A percentile compares a stretch with the other conserved stretches of the same genome.
phyloP scores from a whole-genome alignment of 2,329 filamentous ascomycete species.

The Hypoxylon sp. region DNA sequence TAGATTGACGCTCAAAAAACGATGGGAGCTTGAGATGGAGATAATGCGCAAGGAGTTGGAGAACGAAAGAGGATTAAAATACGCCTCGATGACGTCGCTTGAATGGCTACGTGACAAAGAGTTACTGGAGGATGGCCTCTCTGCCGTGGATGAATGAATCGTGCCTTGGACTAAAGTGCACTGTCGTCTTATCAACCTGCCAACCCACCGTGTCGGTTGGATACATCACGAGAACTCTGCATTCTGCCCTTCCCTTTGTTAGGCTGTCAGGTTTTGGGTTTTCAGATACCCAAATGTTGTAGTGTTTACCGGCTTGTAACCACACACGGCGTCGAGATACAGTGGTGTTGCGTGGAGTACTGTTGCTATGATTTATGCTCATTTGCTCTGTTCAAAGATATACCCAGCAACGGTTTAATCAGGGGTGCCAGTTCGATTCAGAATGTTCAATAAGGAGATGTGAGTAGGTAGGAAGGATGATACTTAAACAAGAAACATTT shows the following conservation, averaged over 20 bases:
- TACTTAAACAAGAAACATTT: constrained; percentile 9
- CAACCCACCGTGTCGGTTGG: neutral
- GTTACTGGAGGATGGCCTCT: constrained; percentile 40
- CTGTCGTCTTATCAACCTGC: constrained; percentile 1
- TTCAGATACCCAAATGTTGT: constrained; percentile 10
- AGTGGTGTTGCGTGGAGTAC: constrained; percentile 12
- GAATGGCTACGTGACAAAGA: constrained; percentile 56
- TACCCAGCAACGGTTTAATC: constrained; percentile 29
- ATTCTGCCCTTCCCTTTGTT: constrained; percentile 15
- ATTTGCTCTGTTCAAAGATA: constrained; percentile 29
- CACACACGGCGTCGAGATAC: constrained; percentile 13
- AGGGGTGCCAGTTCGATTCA: constrained; percentile 16
- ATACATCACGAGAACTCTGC: constrained; percentile 1
- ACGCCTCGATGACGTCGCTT: constrained; percentile 55
- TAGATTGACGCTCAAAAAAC: constrained; percentile 57
- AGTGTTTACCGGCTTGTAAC: constrained; percentile 17
- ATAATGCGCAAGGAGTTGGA: constrained; percentile 67
- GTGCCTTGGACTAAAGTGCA: constrained; percentile 1
- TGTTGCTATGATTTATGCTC: constrained; percentile 8
- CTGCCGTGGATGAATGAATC: constrained; percentile 40
- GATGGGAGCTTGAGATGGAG: constrained; percentile 66
- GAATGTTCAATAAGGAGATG: constrained; percentile 11
- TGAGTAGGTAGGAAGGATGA: constrained; percentile 24
- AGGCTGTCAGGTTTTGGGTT: constrained; percentile 3
- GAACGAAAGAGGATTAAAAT: constrained; percentile 56